Percentiles rank a stretch among this genome's conserved stretches.
phyloP scores from a whole-genome alignment of 768 basidiomycete species.

The Ramaria sp. region DNA sequence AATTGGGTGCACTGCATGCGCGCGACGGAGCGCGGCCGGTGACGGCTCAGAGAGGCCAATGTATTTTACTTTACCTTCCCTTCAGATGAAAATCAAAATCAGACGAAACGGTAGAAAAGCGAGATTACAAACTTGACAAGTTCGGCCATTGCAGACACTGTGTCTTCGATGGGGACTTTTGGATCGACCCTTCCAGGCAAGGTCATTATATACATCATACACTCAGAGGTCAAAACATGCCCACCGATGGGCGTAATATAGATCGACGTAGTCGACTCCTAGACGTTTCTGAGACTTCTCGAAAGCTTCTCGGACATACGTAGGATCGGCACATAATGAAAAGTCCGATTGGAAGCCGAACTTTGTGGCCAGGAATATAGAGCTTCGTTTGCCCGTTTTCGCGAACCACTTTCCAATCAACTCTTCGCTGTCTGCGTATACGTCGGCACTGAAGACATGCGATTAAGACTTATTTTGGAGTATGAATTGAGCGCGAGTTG shows the following conservation, averaged over 20 bases:
- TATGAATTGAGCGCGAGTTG: not conserved
- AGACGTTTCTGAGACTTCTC: constrained; percentile 27
- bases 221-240: constrained; percentile 9
- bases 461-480: not conserved
- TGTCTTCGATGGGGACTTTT: constrained; percentile 1
- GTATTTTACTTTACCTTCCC: constrained; percentile 36
- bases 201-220: not conserved
- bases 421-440: constrained; percentile 36
- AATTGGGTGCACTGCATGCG: constrained; percentile 40
- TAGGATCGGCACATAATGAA: constrained; percentile 26
- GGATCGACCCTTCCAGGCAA: not conserved
- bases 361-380: constrained; percentile 58
- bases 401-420: constrained; percentile 38
- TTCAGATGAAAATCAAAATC: constrained; percentile 8
- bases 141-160: constrained; percentile 18
- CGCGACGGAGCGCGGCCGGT: constrained; percentile 35
- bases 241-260: constrained; percentile 35
- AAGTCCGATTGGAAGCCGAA: constrained; percentile 23
- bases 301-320: constrained; percentile 28
- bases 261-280: constrained; percentile 31
- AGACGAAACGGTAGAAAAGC: not conserved
- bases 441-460: constrained; percentile 18
- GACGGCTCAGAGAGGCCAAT: constrained; percentile 46
- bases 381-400: constrained; percentile 34
- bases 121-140: constrained; percentile 20